Evolutionary conservation across 306 rosid genomes (phyloP), one percentile per base, ranked within the genome.

Genomic region (Sophora flavescens): DNA sequence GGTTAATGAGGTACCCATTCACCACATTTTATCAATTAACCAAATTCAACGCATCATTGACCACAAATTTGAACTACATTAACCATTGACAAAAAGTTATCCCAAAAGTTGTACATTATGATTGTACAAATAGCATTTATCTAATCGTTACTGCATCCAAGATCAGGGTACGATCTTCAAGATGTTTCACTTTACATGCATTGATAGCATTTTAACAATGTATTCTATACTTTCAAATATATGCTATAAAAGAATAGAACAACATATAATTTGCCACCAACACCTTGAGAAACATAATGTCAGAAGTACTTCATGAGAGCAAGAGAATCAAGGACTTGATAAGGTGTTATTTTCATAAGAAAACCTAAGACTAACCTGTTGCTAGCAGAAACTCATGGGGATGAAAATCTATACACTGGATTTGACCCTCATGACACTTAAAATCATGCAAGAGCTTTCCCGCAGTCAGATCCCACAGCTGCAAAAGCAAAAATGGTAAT

Each of bases 401-500:
- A 86, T 95, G 99, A 82, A 95, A 92, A 64, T 95, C 99, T 88
- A 95, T 95, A 86, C 97, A 95, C 78, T 95, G 97, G 73, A 95
- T 50, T 83, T 92, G 99, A 80, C 99, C 99, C 69, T 95, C 99
- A 7, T 95, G 99, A 78, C 72, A 81, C 86, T 95, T 95, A 84
- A 95, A 95, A 69, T 95, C 99, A 74, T 95, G 99, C 78, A 95
- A 81, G 54, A 95, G 87, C 83, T 95, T 95, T 72, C 99, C 99
- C 14, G 99, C 99, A 57, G 99, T 95, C 72, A 95, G 86, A 86
- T 95, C 99, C 99, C 99, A 95, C 83, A 95, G 83, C 99, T 95
- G 88, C 83, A 77, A 82, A 52, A 33, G 74, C 13, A 68, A 39
- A 68, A 17, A 71, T 72, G 35, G 65, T 38, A 68, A 44, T 61